These are phyloP conservation scores for Primulina tabacum DNA, from an alignment of 257 asterid genomes.

Conservation along the genomic window DNA sequence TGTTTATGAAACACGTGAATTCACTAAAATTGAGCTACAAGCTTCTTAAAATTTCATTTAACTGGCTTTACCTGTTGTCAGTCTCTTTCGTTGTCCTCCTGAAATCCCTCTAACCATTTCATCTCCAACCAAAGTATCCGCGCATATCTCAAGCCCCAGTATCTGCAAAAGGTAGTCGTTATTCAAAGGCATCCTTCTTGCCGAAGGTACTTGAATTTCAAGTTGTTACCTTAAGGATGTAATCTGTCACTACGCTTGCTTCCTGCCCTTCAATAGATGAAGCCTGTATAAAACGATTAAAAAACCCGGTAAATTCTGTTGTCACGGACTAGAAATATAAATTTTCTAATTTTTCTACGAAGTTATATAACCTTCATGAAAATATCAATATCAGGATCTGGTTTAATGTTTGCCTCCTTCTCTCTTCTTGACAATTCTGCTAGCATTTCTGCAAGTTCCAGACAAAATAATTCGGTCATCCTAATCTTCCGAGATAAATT, in stretches of 20 bases:
- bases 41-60: neutral
- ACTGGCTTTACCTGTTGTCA: conserved; percentile 64
- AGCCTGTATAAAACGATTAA: conserved; percentile 48
- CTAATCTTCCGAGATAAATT: neutral
- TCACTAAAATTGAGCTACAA: neutral
- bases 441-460: conserved; percentile 52
- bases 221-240: conserved; percentile 66
- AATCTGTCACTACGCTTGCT: conserved; percentile 72
- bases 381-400: conserved; percentile 80
- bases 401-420: conserved; percentile 77
- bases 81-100: conserved; percentile 82
- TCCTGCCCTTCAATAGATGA: conserved; percentile 78
- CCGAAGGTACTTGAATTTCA: neutral
- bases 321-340: neutral
- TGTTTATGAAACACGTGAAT: conserved; percentile 4
- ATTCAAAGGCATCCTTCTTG: conserved; percentile 2
- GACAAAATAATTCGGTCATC: neutral
- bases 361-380: conserved; percentile 69
- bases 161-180: conserved; percentile 37
- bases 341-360: neutral
- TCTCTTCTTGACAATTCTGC: conserved; percentile 84
- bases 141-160: conserved; percentile 82
- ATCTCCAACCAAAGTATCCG: conserved; percentile 82
- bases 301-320: neutral
- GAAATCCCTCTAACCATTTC: conserved; percentile 87